Conservation (phyloP, 1,139 yeast genomes). For the Spathaspora jeffriesii region DNA sequence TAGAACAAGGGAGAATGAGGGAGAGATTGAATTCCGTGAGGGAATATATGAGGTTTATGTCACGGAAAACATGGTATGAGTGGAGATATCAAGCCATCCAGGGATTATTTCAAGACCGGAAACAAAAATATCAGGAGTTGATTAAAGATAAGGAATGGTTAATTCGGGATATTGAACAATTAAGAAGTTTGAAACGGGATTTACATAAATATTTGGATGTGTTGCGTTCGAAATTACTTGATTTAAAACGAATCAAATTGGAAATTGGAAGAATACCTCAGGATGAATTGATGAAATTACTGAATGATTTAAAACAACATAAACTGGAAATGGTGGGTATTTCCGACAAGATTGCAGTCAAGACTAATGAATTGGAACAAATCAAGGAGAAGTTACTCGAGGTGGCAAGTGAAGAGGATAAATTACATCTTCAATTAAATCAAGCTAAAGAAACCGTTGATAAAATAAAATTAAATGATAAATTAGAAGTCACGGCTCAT, state of each 20-base stretch:
- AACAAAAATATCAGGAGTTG: constrained; percentile 22
- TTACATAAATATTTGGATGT: constrained; percentile 10
- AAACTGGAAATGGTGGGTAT: neutral
- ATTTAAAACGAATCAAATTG: neutral
- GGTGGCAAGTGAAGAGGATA: constrained; percentile 7
- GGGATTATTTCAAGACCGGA: constrained; percentile 35
- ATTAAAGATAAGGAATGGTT: constrained; percentile 25
- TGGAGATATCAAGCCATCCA: constrained; percentile 53
- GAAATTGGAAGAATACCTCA: neutral
- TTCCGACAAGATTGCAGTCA: neutral
- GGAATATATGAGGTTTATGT: constrained; percentile 50
- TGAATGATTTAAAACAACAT: constrained; percentile 8
- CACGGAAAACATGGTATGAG: constrained; percentile 56
- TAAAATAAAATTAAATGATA: neutral
- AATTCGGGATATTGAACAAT: constrained; percentile 19
- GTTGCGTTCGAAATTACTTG: neutral
- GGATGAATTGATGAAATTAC: constrained; percentile 7
- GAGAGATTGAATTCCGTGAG: constrained; percentile 46
- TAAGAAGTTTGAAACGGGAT: constrained; percentile 25
- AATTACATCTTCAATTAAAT: constrained; percentile 20
- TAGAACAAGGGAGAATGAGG: constrained; percentile 39
- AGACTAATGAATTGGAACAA: neutral
- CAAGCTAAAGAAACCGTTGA: neutral
- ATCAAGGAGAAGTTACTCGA: neutral
- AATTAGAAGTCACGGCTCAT: constrained; percentile 18